Base-by-base conservation (phyloP, 2,329 filamentous ascomycete species). In the Talaromyces marneffei region DNA sequence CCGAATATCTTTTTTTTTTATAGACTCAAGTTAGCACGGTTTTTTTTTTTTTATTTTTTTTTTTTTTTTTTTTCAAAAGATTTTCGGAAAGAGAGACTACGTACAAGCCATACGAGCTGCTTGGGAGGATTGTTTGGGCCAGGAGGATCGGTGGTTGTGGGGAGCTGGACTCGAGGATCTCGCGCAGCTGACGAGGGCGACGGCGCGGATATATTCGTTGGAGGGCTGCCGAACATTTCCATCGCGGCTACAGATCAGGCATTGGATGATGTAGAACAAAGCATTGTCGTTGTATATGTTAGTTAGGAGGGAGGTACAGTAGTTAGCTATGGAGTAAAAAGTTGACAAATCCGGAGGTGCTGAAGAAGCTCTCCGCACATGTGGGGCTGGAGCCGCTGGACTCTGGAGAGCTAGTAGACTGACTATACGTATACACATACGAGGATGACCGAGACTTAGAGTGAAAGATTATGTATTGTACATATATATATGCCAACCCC, bases 51-150 rank as follows among this genome's bases (percentile, higher is more conserved):
- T n/a, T n/a, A n/a, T n/a, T n/a, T n/a, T n/a, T n/a, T n/a, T n/a
- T n/a, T n/a, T n/a, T n/a, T n/a, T n/a, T n/a, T n/a, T n/a, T n/a
- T n/a, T n/a, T n/a, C n/a, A n/a, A n/a, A n/a, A n/a, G n/a, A n/a
- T n/a, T n/a, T n/a, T n/a, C 18, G 14, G 29, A 18, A 57, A 46
- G 35, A 48, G 37, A 55, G 35, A 25, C 44, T 48, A 79, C 86
- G 72, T 81, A 94, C 91, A 72, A 97, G 86, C 93, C 93, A 97
- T 78, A 93, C 88, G 65, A 92, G 84, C 72, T 88, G 89, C 72
- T 87, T 88, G 2, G 85, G 80, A 10, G 88, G 86, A 61, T 88
- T 87, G 52, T 83, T 82, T 10, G 87, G 83, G 18, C 85, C 84
- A 0, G 92, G 92, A 27, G 93, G 93, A 68, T 96, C 90, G 73